Evolutionary conservation across 257 asterid genomes (phyloP), one percentile per base, ranked within the genome.

Genomic region (Scutellaria galericulata): DNA sequence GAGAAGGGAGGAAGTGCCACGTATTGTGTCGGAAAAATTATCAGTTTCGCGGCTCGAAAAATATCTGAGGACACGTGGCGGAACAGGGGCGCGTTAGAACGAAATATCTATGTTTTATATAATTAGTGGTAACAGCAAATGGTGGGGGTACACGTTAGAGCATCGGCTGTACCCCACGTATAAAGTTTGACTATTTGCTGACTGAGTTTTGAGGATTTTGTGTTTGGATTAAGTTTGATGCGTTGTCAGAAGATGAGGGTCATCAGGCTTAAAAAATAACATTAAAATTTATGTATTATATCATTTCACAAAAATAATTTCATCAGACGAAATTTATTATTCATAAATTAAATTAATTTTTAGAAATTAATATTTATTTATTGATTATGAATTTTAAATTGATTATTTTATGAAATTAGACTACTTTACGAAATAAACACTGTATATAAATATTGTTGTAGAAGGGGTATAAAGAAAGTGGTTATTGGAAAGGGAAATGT

Each of bases 141-240:
- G 40, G 54, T 9, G 69, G 66, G 13, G 14, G 46, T 46, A 73
- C 76, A 66, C 79, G 79, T 68, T 79, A 70, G 50, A 13, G 24
- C 14, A 7, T 14, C 2, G 0, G 0, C 3, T 58, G 72, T 37
- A 41, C 24, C 9, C 39, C 81, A 80, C 76, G 81, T 80, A 55
- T 10, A 12, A 18, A 4, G 9, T 68, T 80, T 71, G 81, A 76
- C 79, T 68, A 72, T 51, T 39, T 51, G 68, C 37, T 80, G 79
- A 76, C 79, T 13, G 31, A 13, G 2, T 41, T 65, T 40, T 1
- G 35, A 5, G 51, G 10, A 1, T 46, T 67, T 78, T 46, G 47
- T 18, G 7, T 41, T 15, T 45, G 20, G 51, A 51, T n/a, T 15
- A 11, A 37, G 1, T 15, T 66, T 9, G 46, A 60, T 73, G 76